Conservation (phyloP, 768 basidiomycete genomes). For the Termitomyces sp. region DNA sequence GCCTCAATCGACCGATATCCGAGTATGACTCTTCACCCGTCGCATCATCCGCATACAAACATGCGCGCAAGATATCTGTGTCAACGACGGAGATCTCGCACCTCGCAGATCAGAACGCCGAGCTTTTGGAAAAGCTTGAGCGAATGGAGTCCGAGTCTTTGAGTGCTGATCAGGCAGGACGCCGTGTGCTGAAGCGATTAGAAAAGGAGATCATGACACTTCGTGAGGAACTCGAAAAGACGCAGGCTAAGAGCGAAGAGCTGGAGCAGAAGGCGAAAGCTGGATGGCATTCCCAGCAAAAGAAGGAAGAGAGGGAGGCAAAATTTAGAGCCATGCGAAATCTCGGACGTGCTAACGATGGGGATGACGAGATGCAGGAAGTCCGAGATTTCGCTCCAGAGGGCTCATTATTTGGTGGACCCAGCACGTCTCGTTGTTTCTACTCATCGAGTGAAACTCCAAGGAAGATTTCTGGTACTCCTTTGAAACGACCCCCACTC, state of each 20-base stretch:
- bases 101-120: slow-evolving; percentile 79
- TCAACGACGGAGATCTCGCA: slow-evolving; percentile 63
- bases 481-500: slow-evolving; percentile 9
- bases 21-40: slow-evolving; percentile 15
- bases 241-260: slow-evolving; percentile 65
- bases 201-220: slow-evolving; percentile 78
- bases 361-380: slow-evolving; percentile 20
- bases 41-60: slow-evolving; percentile 18
- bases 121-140: slow-evolving; percentile 72
- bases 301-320: slow-evolving; percentile 49
- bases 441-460: slow-evolving; percentile 20
- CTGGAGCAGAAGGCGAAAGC: slow-evolving; percentile 60
- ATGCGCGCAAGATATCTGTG: slow-evolving; percentile 51
- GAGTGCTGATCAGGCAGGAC: slow-evolving; percentile 60
- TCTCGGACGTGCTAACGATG: slow-evolving; percentile 23
- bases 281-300: slow-evolving; percentile 36
- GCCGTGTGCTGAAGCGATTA: slow-evolving; percentile 61
- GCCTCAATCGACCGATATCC: slow-evolving; percentile 17
- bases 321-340: slow-evolving; percentile 49
- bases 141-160: slow-evolving; percentile 66
- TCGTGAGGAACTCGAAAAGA: slow-evolving; percentile 70
- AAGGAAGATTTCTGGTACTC: slow-evolving; percentile 10
- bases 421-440: slow-evolving; percentile 23
- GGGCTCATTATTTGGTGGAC: slow-evolving; percentile 34
- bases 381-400: slow-evolving; percentile 61